Conservation (phyloP, 345 rosid species). For the Odontarrhena argentea region DNA sequence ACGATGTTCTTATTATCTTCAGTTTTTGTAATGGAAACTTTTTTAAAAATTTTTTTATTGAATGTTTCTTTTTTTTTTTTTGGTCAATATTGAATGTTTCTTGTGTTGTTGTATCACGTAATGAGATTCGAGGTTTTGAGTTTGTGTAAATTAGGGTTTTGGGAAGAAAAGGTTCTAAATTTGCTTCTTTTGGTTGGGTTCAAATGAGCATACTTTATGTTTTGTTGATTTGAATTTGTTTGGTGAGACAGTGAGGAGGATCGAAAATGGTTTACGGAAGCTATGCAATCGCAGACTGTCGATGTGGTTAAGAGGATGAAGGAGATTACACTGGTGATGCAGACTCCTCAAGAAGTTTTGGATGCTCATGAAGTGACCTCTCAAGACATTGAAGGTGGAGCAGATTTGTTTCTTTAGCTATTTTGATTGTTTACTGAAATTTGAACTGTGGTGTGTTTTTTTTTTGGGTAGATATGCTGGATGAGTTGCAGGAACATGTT, state of each 20-base stretch:
- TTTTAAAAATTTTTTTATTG: no score
- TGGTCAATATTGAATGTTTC: not conserved
- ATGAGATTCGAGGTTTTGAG: not conserved
- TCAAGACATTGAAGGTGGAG: conserved; percentile 64
- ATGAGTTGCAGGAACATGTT: conserved; percentile 43
- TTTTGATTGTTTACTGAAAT: not conserved
- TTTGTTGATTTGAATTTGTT: not conserved
- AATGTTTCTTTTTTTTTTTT: not conserved
- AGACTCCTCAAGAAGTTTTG: conserved; percentile 64
- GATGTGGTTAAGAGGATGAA: conserved; percentile 87
- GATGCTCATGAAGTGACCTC: conserved; percentile 78
- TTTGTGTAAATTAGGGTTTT: conserved; percentile 1
- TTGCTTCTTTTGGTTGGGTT: not conserved
- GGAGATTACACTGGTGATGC: conserved; percentile 85
- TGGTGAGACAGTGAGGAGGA: conserved; percentile 72
- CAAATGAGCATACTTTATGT: not conserved
- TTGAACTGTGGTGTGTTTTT: conserved; percentile 11
- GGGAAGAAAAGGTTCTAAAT: not conserved
- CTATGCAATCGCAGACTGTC: conserved; percentile 79
- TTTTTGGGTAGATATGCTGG: conserved; percentile 31
- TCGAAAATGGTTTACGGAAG: conserved; percentile 87
- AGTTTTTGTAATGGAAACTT: no score
- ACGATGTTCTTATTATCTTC: not conserved
- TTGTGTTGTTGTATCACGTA: not conserved
- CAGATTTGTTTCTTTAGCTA: not conserved